These are phyloP conservation scores for Poterioochromonas sp. DNA, from an alignment of 352 stramenopile genomes.

Conservation along the genomic window DNA sequence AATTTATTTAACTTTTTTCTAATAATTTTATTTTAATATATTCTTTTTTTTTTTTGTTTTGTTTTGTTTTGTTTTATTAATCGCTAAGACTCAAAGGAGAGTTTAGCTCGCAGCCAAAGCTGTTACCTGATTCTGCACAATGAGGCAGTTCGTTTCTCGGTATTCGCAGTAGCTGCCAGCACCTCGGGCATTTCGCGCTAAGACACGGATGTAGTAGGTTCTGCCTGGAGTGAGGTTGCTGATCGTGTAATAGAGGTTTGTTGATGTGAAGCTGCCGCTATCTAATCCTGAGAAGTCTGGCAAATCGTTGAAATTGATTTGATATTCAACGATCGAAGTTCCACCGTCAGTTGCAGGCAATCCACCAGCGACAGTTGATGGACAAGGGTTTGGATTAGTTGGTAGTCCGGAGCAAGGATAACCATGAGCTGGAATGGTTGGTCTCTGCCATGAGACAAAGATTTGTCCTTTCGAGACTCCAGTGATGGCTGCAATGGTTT, in stretches of 20 bases:
- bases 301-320: constrained; percentile 42
- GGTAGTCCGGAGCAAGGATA: constrained; percentile 42
- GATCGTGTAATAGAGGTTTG: constrained; percentile 42
- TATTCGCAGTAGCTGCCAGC: constrained; percentile 41
- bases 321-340: constrained; percentile 43
- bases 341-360: constrained; percentile 43
- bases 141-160: constrained; percentile 28
- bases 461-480: constrained; percentile 18
- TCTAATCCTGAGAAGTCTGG: constrained; percentile 16
- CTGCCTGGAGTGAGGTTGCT: constrained; percentile 40
- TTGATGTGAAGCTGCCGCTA: neutral
- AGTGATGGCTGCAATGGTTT: constrained; percentile 38
- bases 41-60: neutral
- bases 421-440: constrained; percentile 41
- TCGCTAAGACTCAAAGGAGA: too few species aligned
- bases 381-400: constrained; percentile 39
- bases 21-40: neutral
- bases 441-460: constrained; percentile 39
- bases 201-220: constrained; percentile 45
- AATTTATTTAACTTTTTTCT: neutral
- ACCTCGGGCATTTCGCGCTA: constrained; percentile 43
- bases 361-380: constrained; percentile 37
- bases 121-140: neutral
- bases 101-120: neutral
- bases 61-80: neutral